Percentiles rank a stretch among this genome's conserved stretches.
These are phyloP conservation scores for Heimioporus retisporus DNA, from an alignment of 1,284 basidiomycete genomes.

Conservation along the genomic window DNA sequence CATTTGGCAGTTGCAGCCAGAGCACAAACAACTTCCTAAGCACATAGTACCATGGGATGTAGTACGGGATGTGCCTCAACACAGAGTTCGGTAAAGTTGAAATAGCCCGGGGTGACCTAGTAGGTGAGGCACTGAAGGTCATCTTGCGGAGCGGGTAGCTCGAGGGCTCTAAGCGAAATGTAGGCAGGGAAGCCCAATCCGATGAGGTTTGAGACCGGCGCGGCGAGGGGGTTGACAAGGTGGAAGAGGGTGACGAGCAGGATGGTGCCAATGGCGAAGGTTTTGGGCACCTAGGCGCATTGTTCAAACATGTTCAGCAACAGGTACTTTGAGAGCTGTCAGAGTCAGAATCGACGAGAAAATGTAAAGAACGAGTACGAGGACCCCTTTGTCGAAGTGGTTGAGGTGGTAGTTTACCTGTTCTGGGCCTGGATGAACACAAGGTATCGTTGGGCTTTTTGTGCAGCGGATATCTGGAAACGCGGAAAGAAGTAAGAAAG, in stretches of 20 bases:
- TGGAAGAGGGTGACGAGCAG: too few species aligned
- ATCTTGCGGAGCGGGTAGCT: slow-evolving; percentile 77
- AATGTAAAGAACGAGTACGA: slow-evolving; percentile 30
- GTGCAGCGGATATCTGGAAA: slow-evolving; percentile 75
- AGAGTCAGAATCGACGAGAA: slow-evolving; percentile 21
- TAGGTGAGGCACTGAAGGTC: slow-evolving; percentile 85
- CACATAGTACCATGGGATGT: slow-evolving; percentile 91
- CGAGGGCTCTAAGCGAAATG: slow-evolving; percentile 84
- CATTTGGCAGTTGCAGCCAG: slow-evolving; percentile 86
- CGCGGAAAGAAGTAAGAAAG: slow-evolving; percentile 1
- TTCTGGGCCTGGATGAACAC: slow-evolving; percentile 83
- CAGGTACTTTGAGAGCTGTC: slow-evolving; percentile 92
- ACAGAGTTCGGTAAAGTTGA: slow-evolving; percentile 90
- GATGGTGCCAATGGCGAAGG: too few species aligned
- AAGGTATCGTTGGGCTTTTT: slow-evolving; percentile 49
- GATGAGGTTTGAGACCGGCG: slow-evolving; percentile 84
- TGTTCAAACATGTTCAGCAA: slow-evolving; percentile 43
- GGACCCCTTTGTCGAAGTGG: slow-evolving; percentile 96
- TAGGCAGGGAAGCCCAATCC: slow-evolving; percentile 89
- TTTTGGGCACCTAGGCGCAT: slow-evolving; percentile 88
- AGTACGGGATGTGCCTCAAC: slow-evolving; percentile 80
- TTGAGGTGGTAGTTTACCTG: slow-evolving; percentile 76
- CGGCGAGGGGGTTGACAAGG: slow-evolving; percentile 23
- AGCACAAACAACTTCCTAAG: slow-evolving; percentile 92
- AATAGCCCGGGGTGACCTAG: slow-evolving; percentile 55